Conservation (phyloP, 768 basidiomycete genomes). For the Termitomyces sp. region DNA sequence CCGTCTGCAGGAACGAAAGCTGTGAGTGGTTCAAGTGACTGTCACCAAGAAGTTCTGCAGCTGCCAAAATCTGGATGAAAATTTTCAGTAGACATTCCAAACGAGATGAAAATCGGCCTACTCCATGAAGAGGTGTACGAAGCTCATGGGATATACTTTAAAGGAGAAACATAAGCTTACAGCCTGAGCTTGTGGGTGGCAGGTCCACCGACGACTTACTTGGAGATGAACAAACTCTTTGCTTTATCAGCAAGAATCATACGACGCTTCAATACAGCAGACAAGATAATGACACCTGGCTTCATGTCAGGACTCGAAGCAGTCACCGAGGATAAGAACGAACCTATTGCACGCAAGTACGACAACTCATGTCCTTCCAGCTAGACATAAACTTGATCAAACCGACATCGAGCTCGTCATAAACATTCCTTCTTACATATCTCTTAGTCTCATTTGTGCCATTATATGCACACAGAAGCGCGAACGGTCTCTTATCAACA, state of each 20-base stretch:
- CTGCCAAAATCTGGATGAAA: constrained; percentile 66
- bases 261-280: constrained; percentile 84
- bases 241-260: constrained; percentile 96
- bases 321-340: background rate
- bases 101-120: constrained; percentile 24
- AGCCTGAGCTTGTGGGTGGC: background rate
- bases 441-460: constrained; percentile 74
- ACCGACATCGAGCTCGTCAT: background rate
- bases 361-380: constrained; percentile 88
- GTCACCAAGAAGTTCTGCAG: constrained; percentile 86
- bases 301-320: background rate
- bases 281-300: constrained; percentile 83
- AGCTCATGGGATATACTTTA: constrained; percentile 84
- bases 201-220: constrained; percentile 38
- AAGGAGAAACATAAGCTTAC: background rate
- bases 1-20: constrained; percentile 82
- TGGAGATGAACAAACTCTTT: constrained; percentile 88
- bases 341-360: constrained; percentile 86
- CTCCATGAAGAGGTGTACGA: constrained; percentile 88
- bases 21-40: constrained; percentile 80
- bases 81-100: constrained; percentile 1
- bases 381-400: constrained; percentile 26
- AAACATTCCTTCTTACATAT: constrained; percentile 42
- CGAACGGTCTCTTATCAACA: constrained; percentile 88
- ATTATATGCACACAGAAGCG: constrained; percentile 88